phyloP scores from a whole-genome alignment of 2,329 filamentous ascomycete species.

The Massarina eburnea region DNA sequence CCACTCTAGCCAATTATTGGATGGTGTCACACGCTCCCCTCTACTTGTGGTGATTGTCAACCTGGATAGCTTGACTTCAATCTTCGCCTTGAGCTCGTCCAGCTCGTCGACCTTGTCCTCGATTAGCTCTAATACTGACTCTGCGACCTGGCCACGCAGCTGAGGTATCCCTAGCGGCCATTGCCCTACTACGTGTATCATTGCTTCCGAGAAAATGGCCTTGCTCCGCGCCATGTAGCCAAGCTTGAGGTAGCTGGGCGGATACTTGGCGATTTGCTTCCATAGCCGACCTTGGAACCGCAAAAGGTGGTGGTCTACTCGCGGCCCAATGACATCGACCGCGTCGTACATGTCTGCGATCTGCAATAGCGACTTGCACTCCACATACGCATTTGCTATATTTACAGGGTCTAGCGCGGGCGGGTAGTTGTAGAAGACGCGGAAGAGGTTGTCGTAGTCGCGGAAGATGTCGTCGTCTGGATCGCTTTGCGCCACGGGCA shows the following conservation, averaged over 20 bases:
- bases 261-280: conserved; percentile 97
- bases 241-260: conserved; percentile 85
- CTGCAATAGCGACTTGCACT: conserved; percentile 86
- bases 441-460: conserved; percentile 94
- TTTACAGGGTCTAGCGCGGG: conserved; percentile 81
- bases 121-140: conserved; percentile 80
- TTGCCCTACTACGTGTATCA: conserved; percentile 92
- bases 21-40: conserved; percentile 80
- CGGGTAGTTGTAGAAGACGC: conserved; percentile 92
- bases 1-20: conserved; percentile 85
- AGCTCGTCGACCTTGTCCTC: conserved; percentile 95
- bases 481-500: conserved; percentile 53
- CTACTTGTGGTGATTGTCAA: conserved; percentile 75
- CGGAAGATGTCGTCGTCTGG: conserved; percentile 72
- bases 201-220: conserved; percentile 73
- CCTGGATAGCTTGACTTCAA: conserved; percentile 81
- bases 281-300: conserved; percentile 89
- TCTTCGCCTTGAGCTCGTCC: conserved; percentile 75
- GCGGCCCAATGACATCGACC: conserved; percentile 79
- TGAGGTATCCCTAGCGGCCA: conserved; percentile 83
- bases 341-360: conserved; percentile 96
- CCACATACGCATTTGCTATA: conserved; percentile 88
- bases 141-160: conserved; percentile 70
- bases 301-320: conserved; percentile 90
- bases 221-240: conserved; percentile 83